Evolutionary conservation across 192 early-diverging fungal genomes (phyloP), one percentile per base, ranked within the genome.

Genomic region (Rhizoclosmatium globosum): DNA sequence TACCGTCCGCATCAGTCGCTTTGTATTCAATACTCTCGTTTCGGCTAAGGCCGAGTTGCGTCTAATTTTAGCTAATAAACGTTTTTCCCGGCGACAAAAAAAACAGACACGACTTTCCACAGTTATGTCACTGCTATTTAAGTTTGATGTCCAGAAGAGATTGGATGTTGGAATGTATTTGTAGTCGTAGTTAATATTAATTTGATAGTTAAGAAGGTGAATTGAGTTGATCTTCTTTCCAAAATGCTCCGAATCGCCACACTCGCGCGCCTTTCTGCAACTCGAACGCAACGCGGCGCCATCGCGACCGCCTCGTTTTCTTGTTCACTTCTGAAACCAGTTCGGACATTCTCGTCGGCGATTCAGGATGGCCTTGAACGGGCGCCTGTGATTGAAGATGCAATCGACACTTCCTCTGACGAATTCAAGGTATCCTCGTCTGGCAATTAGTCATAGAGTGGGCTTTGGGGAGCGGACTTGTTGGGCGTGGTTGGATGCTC

Each of bases 381-480:
- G 19, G 85, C 87, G 48, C 88, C 84, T 43, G 84, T 94, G 56
- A 82, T 95, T 47, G 89, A 91, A 64, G 92, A 91, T 85, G 89
- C 87, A 39, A 82, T 95, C 50, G 93, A 94, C 74, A 88, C 85
- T 21, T 82, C 89, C 41, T 89, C 89, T 39, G 88, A 88, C 47
- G 85, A 87, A 48, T 95, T 95, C 88, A 91, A 94, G 89, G 94
- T 94, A 31, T 68, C 45, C 13, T 4, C 67, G 39, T 46, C 67
- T 44, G 17, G 2, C 62, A 41, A 64, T 31, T 31, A 31, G 31
- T 31, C 31, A 31, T 0, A 31, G 31, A 31, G 31, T 31, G 31
- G 31, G 31, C 31, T 31, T 31, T 31, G 0, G 31, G 31, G 31
- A 31, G 31, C 31, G 31, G 31, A 31, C 31, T 31, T 31, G 31